A percentile compares a stretch with the other conserved stretches of the same genome.
These are phyloP conservation scores for Trichoderma erinaceum DNA, from an alignment of 495 filamentous ascomycete species.

Conservation along the genomic window DNA sequence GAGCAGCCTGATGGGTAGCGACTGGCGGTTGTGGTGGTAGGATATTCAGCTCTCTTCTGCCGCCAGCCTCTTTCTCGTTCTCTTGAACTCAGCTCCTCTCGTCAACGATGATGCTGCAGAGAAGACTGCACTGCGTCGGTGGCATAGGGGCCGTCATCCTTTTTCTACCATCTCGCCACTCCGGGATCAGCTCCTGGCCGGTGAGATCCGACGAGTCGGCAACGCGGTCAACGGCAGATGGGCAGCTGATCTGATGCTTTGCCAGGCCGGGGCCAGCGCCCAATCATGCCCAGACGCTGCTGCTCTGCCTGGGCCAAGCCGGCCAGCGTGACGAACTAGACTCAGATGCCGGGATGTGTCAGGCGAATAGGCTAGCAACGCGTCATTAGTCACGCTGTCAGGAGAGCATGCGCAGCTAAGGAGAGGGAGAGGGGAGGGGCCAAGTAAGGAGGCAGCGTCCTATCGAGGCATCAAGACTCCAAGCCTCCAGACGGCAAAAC, in stretches of 20 bases:
- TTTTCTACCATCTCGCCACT: not conserved
- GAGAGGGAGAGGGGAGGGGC: not conserved
- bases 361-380: slow-evolving; percentile 11
- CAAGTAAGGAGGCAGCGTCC: not conserved
- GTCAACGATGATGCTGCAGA: too few species aligned
- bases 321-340: slow-evolving; percentile 11
- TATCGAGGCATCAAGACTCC: not conserved
- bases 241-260: not conserved
- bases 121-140: too few species aligned
- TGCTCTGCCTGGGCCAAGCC: slow-evolving; percentile 4
- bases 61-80: not conserved
- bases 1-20: not conserved
- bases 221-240: slow-evolving; percentile 2
- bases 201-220: slow-evolving; percentile 11
- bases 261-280: not conserved
- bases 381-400: slow-evolving; percentile 14
- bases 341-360: slow-evolving; percentile 8
- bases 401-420: slow-evolving; percentile 8
- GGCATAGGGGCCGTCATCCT: not conserved
- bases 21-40: not conserved
- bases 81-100: not conserved
- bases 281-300: not conserved
- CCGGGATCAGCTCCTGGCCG: not conserved
- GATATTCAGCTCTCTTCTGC: not conserved
- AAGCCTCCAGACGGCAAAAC: not conserved